Base-by-base conservation (phyloP, 345 rosid genomes). In the Gossypium herbaceum region DNA sequence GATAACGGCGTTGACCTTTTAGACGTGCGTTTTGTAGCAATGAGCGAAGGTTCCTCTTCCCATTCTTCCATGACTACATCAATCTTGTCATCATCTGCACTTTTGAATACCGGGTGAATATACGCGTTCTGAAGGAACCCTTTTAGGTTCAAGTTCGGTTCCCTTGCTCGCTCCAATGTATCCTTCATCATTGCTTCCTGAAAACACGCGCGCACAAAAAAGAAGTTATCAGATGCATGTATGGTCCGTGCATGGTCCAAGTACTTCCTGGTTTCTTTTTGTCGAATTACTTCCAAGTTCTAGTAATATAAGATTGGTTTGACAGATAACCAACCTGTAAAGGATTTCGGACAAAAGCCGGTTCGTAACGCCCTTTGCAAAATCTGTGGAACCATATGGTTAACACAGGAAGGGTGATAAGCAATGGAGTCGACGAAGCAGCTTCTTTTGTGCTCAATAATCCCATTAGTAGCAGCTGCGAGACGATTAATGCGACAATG, bases 161-260 rank as follows among this genome's bases (percentile, higher is more conserved):
- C 98, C 71, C 84, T 85, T 3, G 90, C 85, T 2, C 87, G 88
- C 76, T 94, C 98, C 79, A 94, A 68, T 4, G 98, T 94, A 69
- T 94, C 98, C 71, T 92, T 94, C 90, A 90, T 85, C 97, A 88
- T 88, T 13, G 97, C 98, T 72, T 94, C 98, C 98, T 94, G 81
- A 4, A 75, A 62, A 63, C 44, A 19, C 77, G 3, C 6, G 16
- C 5, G 1, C 7, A 34, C 1, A 34, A 1, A 34, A 34, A 34
- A 34, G 4, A 29, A 3, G 1, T 5, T 34, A 34, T 34, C 41
- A 34, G 41, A 34, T 34, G 7, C 41, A 34, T 34, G 41, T 34
- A 34, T 34, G 41, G 41, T 34, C 41, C 5, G 1, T 3, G 34
- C 34, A 29, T 29, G 34, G 7, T 34, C 41, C 16, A 62, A 29